Evolutionary conservation across 1,284 basidiomycete species (phyloP).

Genomic region (Puccinia triticina): DNA sequence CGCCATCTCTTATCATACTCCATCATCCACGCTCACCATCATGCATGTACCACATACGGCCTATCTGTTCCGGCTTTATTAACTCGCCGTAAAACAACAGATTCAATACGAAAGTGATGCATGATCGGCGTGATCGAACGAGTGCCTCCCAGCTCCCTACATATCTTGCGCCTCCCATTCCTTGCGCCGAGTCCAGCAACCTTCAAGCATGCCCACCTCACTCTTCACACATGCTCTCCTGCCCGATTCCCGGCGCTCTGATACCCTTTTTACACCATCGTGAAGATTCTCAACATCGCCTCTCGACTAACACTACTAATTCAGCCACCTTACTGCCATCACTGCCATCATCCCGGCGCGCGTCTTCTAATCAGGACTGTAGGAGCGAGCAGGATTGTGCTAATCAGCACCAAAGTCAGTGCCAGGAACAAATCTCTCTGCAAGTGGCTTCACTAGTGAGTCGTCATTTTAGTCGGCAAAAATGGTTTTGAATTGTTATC

Average conservation of each 20-base stretch:
- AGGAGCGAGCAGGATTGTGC: constrained; percentile 19
- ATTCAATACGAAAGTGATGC: constrained; percentile 46
- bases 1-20: constrained; percentile 16
- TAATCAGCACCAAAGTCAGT: constrained; percentile 13
- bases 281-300: constrained; percentile 9
- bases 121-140: constrained; percentile 51
- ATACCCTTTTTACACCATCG: constrained; percentile 22
- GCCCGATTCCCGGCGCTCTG: constrained; percentile 25
- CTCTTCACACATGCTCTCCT: constrained; percentile 42
- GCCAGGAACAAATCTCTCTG: constrained; percentile 23
- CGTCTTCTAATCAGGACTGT: constrained; percentile 15
- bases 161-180: constrained; percentile 42
- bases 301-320: constrained; percentile 13
- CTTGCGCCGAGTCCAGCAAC: constrained; percentile 46
- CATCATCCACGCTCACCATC: constrained; percentile 16
- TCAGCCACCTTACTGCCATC: constrained; percentile 3
- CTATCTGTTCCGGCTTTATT: constrained; percentile 13
- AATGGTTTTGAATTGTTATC: background rate
- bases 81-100: constrained; percentile 23
- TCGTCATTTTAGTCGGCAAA: background rate
- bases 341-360: constrained; percentile 1
- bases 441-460: constrained; percentile 39
- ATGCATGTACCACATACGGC: constrained; percentile 37
- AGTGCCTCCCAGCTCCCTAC: constrained; percentile 40
- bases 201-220: constrained; percentile 35